Base-by-base conservation (phyloP, 768 basidiomycete genomes). In the Agrocybe pediades region DNA sequence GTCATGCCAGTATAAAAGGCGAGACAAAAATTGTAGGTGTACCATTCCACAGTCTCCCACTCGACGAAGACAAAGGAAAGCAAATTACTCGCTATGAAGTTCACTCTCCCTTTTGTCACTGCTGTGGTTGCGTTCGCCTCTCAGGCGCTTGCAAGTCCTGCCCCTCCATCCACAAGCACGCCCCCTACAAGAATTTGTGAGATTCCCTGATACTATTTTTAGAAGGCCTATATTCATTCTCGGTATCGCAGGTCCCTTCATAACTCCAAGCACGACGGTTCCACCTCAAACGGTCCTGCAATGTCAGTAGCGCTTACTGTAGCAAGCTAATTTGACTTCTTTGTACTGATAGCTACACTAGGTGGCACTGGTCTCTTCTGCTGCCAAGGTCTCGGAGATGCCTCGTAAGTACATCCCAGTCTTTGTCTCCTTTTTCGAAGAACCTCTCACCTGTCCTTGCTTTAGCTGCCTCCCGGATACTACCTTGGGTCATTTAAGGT, bases 81-180 rank as follows among this genome's bases (percentile, higher is more conserved):
- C n/a, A n/a, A n/a, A n/a, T n/a, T n/a, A n/a, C n/a, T n/a, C n/a
- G n/a, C n/a, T n/a, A 53, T 53, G 51, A 53, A 46, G 20, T 17
- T 39, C 60, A 59, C 43, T 59, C 53, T 62, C 21, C 29, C 20
- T 26, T n/a, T 27, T 19, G 20, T 27, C 21, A 44, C 45, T 21
- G 27, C 51, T 36, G 23, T 46, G 20, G 36, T 53, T 8, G 44
- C 33, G 30, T 26, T 46, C 20, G 33, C 23, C n/a, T 53, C 45
- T 3, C 23, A 40, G 20, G 44, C 36, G 9, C 25, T 26, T 19
- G 45, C 20, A 39, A 53, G 43, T 25, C 51, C 51, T 2, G 27
- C 51, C 11, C 11, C 45, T 15, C 29, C n/a, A 17, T 20, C 51
- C 29, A n/a, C 33, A 2, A 15, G 24, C 11, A 36, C 29, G 30